Evolutionary conservation across 495 filamentous ascomycete species (phyloP), one percentile per base, ranked within the genome.

Genomic region (Trichoderma orchidacearum): DNA sequence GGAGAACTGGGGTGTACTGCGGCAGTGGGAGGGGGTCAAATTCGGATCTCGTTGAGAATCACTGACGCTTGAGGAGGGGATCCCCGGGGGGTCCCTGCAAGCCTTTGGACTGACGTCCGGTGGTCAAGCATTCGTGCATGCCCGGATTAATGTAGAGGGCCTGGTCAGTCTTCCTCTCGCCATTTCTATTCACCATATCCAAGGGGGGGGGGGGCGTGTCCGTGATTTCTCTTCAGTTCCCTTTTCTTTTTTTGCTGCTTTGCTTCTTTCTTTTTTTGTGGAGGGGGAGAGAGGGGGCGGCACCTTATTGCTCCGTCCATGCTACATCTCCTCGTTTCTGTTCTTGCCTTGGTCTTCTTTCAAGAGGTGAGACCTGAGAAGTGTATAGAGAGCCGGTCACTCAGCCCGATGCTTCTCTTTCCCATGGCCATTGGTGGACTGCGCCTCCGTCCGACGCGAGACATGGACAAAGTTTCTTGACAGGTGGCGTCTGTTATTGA

Each of bases 1-100:
- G 74, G 74, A 77, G 74, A 60, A 70, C 63, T 69, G 66, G 69
- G 67, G 64, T 65, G 72, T 64, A 62, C 63, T 63, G 61, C 61
- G 63, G 61, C 56, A 60, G 9, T 48, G 41, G 21, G n/a, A 48
- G 41, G 34, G 41, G 41, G 41, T n/a, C 41, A 13, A 27, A 48
- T 23, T 48, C 41, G 41, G 41, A 48, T 48, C 41, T 48, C 41
- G 41, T 48, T 48, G 18, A n/a, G n/a, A n/a, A 48, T 48, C 41
- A 48, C n/a, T n/a, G 41, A 48, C 41, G 41, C 41, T 48, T 48
- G 41, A 48, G 5, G 41, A n/a, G 21, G 34, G 41, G 41, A 48
- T 48, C 41, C 41, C 41, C 17, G 21, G 41, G n/a, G 41, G 27
- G 23, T 25, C 41, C 41, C 41, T 48, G 41, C 41, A 48, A 48